These are phyloP conservation scores for Hysterium pulicare DNA, from an alignment of 2,329 filamentous ascomycete species.

Conservation along the genomic window DNA sequence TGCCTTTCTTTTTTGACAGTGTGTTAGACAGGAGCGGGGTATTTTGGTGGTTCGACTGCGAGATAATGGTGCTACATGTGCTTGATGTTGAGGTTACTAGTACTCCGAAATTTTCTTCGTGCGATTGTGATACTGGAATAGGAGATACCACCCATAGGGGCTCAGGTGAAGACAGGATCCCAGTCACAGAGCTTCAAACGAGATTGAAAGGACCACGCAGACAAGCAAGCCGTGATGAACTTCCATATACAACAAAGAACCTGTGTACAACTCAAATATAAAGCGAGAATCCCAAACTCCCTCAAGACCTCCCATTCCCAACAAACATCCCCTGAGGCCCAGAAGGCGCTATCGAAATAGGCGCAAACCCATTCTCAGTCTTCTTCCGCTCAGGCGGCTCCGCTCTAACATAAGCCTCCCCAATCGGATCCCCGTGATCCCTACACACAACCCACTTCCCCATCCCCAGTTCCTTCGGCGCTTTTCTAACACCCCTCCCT, in stretches of 20 bases:
- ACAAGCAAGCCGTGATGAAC: too few relatives aligned
- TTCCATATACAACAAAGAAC: neutral
- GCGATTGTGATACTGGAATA: too few relatives aligned
- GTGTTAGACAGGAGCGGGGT: too few relatives aligned
- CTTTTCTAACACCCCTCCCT: conserved; percentile 63
- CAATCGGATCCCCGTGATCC: conserved; percentile 63
- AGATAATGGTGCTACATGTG: too few relatives aligned
- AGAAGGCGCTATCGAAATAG: neutral
- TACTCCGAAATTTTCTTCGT: too few relatives aligned
- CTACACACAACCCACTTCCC: conserved; percentile 69
- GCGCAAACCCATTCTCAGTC: neutral
- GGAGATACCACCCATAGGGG: too few relatives aligned
- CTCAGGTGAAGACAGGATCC: too few relatives aligned
- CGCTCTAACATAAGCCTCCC: conserved; percentile 60
- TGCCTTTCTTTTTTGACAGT: too few relatives aligned
- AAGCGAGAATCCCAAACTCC: neutral
- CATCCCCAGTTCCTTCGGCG: conserved; percentile 61
- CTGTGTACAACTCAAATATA: neutral
- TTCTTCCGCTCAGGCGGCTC: conserved; percentile 19
- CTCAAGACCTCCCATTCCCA: neutral
- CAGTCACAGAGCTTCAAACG: too few relatives aligned
- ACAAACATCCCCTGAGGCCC: conserved; percentile 1
- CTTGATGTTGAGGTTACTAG: too few relatives aligned
- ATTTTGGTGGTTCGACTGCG: too few relatives aligned
- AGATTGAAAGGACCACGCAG: too few relatives aligned